Percentiles rank a stretch among this genome's conserved stretches.
Evolutionary conservation across 2,329 filamentous ascomycete genomes (phyloP).

Genomic region (Ophiobolus disseminans): DNA sequence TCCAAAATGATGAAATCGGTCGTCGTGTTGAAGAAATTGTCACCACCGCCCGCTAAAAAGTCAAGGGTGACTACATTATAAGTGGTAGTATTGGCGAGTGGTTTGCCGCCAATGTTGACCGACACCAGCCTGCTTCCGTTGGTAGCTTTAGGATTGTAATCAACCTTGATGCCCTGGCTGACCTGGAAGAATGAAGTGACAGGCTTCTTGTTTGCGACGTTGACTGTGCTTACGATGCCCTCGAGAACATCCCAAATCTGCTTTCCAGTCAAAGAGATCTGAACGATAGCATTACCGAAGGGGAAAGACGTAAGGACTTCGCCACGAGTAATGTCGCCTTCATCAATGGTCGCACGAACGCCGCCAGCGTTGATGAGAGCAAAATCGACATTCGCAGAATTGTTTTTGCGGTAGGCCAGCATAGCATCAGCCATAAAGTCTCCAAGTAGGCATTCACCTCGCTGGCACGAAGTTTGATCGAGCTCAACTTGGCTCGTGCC

Average conservation of each 20-base stretch:
- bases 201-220: slow-evolving; percentile 60
- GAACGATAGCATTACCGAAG: slow-evolving; percentile 70
- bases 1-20: slow-evolving; percentile 58
- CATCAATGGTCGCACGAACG: slow-evolving; percentile 68
- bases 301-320: slow-evolving; percentile 70
- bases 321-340: slow-evolving; percentile 67
- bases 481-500: slow-evolving; percentile 63
- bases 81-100: slow-evolving; percentile 55
- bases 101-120: slow-evolving; percentile 59
- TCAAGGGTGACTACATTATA: slow-evolving; percentile 69
- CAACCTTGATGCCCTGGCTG: slow-evolving; percentile 62
- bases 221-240: slow-evolving; percentile 63
- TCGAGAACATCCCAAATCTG: slow-evolving; percentile 66
- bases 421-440: slow-evolving; percentile 62
- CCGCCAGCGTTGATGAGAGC: slow-evolving; percentile 70
- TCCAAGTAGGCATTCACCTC: slow-evolving; percentile 61
- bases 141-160: slow-evolving; percentile 62
- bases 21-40: slow-evolving; percentile 62
- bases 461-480: slow-evolving; percentile 66
- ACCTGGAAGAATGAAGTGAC: slow-evolving; percentile 69
- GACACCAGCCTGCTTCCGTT: slow-evolving; percentile 61
- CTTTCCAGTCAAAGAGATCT: slow-evolving; percentile 61
- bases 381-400: slow-evolving; percentile 58
- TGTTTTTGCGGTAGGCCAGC: slow-evolving; percentile 64
- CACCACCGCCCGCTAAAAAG: slow-evolving; percentile 66